Evolutionary conservation across 495 filamentous ascomycete species (phyloP).

Genomic region (Penicillium arizonense): DNA sequence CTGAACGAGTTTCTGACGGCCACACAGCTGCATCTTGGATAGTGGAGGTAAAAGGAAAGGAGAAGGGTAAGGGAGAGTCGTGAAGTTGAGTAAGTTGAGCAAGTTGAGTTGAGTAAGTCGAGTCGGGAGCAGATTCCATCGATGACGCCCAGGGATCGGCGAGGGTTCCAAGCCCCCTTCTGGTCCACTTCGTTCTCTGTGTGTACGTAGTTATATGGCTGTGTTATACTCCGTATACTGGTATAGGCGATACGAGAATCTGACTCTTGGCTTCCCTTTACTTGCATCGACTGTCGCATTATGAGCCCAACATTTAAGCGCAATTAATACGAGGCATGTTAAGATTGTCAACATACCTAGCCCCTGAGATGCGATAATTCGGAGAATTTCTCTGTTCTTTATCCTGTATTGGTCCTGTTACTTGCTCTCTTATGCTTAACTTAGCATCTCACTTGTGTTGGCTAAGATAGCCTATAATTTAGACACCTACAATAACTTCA

Average conservation of each 20-base stretch:
- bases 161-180: constrained; percentile 33
- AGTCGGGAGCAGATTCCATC: constrained; percentile 30
- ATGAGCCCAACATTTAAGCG: background rate
- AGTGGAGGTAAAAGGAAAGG: background rate
- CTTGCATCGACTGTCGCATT: too few relatives aligned
- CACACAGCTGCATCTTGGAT: constrained; percentile 49
- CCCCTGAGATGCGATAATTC: background rate
- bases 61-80: background rate
- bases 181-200: constrained; percentile 14
- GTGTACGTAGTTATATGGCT: background rate
- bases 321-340: background rate
- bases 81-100: too few relatives aligned
- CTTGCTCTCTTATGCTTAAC: too few relatives aligned
- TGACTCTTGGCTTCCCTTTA: too few relatives aligned
- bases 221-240: too few relatives aligned
- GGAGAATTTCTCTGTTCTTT: too few relatives aligned
- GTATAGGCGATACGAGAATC: too few relatives aligned
- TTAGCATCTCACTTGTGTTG: too few relatives aligned
- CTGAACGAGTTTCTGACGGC: constrained; percentile 77
- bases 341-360: background rate
- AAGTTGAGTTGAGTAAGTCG: background rate
- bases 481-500: too few relatives aligned
- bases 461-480: too few relatives aligned
- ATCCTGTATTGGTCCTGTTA: too few relatives aligned
- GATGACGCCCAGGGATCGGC: constrained; percentile 45